phyloP scores from a whole-genome alignment of 805 yeast species.

The Barnettozyma salicaria region DNA sequence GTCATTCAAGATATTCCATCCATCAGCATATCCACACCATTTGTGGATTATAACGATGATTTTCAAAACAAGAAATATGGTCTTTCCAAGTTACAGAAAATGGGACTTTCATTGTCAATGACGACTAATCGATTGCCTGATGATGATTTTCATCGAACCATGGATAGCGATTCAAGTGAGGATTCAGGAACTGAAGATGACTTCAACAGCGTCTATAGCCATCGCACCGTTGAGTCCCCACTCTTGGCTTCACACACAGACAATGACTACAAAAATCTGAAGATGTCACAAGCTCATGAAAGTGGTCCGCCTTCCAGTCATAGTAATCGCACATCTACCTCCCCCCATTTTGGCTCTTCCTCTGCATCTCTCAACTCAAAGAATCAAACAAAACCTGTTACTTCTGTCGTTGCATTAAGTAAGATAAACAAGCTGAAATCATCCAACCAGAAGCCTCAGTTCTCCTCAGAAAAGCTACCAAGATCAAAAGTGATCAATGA shows the following conservation, averaged over 20 bases:
- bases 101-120: constrained; percentile 78
- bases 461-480: constrained; percentile 69
- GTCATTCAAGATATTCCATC: constrained; percentile 31
- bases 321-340: neutral
- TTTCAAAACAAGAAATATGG: constrained; percentile 28
- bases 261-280: neutral
- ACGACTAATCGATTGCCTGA: constrained; percentile 48
- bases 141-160: constrained; percentile 22
- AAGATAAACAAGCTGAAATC: constrained; percentile 17
- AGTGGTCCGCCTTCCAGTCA: neutral
- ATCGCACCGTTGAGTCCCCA: constrained; percentile 9
- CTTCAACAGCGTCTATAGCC: constrained; percentile 20
- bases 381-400: neutral
- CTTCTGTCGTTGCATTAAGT: constrained; percentile 11
- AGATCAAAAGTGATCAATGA: constrained; percentile 60
- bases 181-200: constrained; percentile 23
- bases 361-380: constrained; percentile 1
- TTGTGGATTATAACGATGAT: constrained; percentile 18
- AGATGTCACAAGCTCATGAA: neutral
- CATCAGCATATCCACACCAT: constrained; percentile 28
- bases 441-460: constrained; percentile 43
- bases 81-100: constrained; percentile 61
- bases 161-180: constrained; percentile 26
- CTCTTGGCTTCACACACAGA: neutral
- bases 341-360: neutral